Evolutionary conservation across 805 yeast species (phyloP).

Genomic region (Candida tallmaniae): DNA sequence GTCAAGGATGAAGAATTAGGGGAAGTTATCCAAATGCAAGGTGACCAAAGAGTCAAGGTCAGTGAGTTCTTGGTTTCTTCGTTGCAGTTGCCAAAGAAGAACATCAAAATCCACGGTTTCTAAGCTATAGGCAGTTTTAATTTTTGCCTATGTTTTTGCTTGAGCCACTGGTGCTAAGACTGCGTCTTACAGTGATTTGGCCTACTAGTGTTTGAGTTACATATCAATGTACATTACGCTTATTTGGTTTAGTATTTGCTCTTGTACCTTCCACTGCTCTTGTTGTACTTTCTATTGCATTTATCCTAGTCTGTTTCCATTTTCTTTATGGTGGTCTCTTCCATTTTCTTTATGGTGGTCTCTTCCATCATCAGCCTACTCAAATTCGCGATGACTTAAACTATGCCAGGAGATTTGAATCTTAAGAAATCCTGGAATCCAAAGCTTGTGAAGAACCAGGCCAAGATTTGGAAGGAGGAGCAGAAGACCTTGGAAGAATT

Average conservation of each 20-base stretch:
- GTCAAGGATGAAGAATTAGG: constrained; percentile 96
- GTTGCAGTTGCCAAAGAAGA: constrained; percentile 88
- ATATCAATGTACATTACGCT: no score
- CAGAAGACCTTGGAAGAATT: constrained; percentile 72
- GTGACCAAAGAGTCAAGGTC: constrained; percentile 97
- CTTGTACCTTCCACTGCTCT: no score
- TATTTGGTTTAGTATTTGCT: no score
- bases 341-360: no score
- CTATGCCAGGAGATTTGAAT: constrained; percentile 76
- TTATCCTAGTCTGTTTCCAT: no score
- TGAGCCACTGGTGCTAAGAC: no score
- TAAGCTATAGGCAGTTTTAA: constrained; percentile 27
- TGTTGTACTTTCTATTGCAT: no score
- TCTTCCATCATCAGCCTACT: no score
- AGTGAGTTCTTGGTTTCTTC: constrained; percentile 86
- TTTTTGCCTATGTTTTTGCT: no score
- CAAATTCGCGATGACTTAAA: constrained; percentile 2
- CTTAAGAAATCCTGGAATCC: constrained; percentile 97
- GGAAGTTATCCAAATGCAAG: constrained; percentile 95
- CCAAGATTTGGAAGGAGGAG: constrained; percentile 79
- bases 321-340: no score
- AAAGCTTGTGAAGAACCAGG: constrained; percentile 75
- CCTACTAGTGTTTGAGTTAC: no score
- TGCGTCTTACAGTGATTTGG: no score
- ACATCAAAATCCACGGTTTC: constrained; percentile 97